Conservation (phyloP, 2,329 filamentous ascomycete genomes). For the Phyllosticta citribraziliensis region DNA sequence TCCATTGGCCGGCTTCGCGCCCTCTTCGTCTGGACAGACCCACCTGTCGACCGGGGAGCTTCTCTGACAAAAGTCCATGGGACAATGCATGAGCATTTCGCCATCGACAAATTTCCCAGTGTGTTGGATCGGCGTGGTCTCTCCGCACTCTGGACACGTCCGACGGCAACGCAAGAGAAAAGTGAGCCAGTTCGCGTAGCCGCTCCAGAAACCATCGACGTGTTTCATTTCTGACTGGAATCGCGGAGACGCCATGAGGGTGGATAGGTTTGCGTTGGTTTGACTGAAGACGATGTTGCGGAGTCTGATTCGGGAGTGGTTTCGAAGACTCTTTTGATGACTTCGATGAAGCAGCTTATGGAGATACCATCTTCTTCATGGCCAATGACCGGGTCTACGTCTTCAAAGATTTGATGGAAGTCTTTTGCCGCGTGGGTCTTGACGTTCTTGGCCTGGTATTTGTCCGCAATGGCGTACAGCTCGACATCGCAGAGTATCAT, state of each 20-base stretch:
- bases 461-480: neutral
- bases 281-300: neutral
- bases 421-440: neutral
- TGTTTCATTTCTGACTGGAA: neutral
- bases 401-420: neutral
- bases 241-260: neutral
- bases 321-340: neutral
- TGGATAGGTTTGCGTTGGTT: neutral
- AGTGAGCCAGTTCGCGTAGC: neutral
- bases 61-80: too few species aligned
- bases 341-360: neutral
- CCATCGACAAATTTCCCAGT: too few species aligned
- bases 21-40: too few species aligned
- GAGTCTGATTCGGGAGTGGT: neutral
- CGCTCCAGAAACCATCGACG: conserved; percentile 1
- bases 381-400: too few species aligned
- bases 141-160: too few species aligned
- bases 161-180: neutral
- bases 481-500: neutral
- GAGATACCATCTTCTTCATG: neutral
- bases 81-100: too few species aligned
- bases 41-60: too few species aligned
- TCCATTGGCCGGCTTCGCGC: too few species aligned
- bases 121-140: too few species aligned
- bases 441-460: neutral